Conservation (phyloP, 192 early-diverging fungal genomes). For the Diversispora epigaea region DNA sequence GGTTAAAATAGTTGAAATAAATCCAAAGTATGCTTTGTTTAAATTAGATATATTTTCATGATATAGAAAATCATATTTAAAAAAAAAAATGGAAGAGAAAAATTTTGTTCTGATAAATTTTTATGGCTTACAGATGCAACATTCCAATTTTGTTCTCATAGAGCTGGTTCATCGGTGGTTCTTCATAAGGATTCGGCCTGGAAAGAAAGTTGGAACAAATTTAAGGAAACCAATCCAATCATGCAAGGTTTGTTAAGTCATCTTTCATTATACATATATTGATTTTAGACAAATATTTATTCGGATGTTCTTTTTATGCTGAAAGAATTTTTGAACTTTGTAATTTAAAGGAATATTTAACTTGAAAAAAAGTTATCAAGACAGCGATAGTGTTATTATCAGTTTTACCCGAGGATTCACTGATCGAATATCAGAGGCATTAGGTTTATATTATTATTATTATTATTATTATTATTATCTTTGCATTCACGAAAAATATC, state of each 20-base stretch:
- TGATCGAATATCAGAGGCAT: conserved; percentile 72
- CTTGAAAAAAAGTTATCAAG: conserved; percentile 76
- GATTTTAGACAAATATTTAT: background rate
- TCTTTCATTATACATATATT: background rate
- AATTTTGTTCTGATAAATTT: background rate
- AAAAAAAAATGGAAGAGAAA: background rate
- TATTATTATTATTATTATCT: background rate
- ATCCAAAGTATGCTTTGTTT: conserved; percentile 39
- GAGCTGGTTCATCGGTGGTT: conserved; percentile 74
- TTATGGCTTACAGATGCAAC: background rate
- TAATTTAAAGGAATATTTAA: conserved; percentile 61
- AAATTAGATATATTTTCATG: conserved; percentile 33
- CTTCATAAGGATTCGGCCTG: conserved; percentile 83
- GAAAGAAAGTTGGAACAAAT: conserved; percentile 90
- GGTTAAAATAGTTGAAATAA: conserved; percentile 24
- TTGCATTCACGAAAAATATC: background rate
- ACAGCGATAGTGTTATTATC: conserved; percentile 86
- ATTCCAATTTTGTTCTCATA: conserved; percentile 30
- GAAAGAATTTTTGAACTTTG: conserved; percentile 20
- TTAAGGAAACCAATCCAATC: conserved; percentile 85
- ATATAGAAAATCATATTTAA: background rate
- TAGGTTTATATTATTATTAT: conserved; percentile 46
- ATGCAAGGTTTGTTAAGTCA: conserved; percentile 58
- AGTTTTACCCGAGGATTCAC: conserved; percentile 72
- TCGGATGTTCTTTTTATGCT: too few species aligned